Base-by-base conservation (phyloP, 306 rosid species). In the Cicer arietinum region DNA sequence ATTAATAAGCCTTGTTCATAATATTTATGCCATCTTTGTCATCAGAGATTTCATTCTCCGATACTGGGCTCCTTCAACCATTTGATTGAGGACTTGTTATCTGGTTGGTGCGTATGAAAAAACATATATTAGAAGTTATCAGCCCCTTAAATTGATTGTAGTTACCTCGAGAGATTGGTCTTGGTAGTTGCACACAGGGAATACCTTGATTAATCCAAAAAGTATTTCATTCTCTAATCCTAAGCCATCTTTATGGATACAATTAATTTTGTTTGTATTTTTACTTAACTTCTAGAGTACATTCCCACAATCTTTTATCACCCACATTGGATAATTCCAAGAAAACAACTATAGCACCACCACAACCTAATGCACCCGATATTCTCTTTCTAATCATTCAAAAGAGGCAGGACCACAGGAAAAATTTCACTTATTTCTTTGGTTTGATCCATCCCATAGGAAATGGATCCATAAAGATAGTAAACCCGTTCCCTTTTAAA, bases 321-420 rank as follows among this genome's bases (percentile, higher is more conserved):
- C 39, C 42, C 39, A 52, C 41, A 40, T 13, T 20, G 52, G 64
- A 59, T 61, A 50, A 73, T 58, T 59, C 51, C 43, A 44, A 37
- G 18, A 6, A 74, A 68, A 22, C 44, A 64, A 43, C 37, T 14
- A 4, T 11, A 67, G 67, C 18, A 69, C 43, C 79, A 79, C 48
- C 6, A 59, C 66, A 53, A 22, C 17, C 54, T 10, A 47, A 67
- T 77, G 54, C 39, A 70, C 20, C 42, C 64, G 14, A 54, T 9
- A 53, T 14, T 68, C 60, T 16, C 70, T 58, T 67, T 57, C 46
- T 12, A 16, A 48, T 41, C 57, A 39, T 41, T n/a, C 43, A 13
- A 71, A 18, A 39, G 65, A 58, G 13, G 30, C 13, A 20, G 45
- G 43, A 64, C 17, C n/a, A 0, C 0, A 12, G 6, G 41, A 42